phyloP scores from a whole-genome alignment of 257 asterid genomes.

The Asclepias syriaca region DNA sequence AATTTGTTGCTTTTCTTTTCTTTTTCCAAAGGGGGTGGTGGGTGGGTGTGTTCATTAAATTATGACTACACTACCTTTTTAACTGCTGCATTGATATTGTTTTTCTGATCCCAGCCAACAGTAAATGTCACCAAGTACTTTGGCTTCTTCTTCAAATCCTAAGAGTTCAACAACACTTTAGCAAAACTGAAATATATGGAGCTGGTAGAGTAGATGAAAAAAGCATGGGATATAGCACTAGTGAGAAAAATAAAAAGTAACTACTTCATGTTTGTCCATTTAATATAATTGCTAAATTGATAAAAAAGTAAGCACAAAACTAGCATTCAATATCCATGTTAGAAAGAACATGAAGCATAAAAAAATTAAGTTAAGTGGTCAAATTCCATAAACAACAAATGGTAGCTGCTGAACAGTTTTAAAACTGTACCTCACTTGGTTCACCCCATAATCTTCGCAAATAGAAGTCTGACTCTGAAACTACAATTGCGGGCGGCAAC shows the following conservation, averaged over 20 bases:
- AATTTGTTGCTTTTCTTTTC: neutral
- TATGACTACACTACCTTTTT: conserved; percentile 54
- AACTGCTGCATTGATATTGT: conserved; percentile 72
- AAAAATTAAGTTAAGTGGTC: neutral
- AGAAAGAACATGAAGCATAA: neutral
- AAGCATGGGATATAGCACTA: neutral
- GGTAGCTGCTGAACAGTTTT: neutral
- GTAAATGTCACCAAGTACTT: conserved; percentile 91
- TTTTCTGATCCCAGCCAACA: conserved; percentile 80
- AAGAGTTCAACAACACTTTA: conserved; percentile 20
- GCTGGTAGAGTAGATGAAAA: neutral
- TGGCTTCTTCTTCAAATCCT: conserved; percentile 91
- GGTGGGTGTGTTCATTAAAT: neutral
- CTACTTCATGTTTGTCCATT: neutral
- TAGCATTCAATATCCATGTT: neutral
- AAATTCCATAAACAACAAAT: neutral
- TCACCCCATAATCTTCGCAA: conserved; percentile 98
- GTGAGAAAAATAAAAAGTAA: neutral
- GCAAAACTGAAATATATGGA: neutral
- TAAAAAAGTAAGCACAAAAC: neutral
- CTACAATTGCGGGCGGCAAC: conserved; percentile 96
- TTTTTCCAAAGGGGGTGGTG: no score
- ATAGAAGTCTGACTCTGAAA: conserved; percentile 81
- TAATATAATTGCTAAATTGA: neutral
- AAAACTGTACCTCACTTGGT: conserved; percentile 72